Evolutionary conservation across 768 basidiomycete species (phyloP).

Genomic region (Naganishia onofrii): DNA sequence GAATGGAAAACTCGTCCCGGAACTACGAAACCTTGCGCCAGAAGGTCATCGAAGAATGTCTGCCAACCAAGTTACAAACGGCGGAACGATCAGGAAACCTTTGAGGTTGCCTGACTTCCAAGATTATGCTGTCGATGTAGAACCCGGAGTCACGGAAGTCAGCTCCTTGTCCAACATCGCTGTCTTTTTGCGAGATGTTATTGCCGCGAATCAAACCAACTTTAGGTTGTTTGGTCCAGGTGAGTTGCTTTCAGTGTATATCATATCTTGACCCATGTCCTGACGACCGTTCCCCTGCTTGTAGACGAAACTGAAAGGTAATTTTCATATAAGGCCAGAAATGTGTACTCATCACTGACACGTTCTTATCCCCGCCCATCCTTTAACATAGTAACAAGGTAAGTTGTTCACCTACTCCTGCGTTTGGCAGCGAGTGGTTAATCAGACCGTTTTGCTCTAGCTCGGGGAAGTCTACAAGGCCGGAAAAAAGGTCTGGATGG

Average conservation of each 20-base stretch:
- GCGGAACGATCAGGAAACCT: constrained; percentile 36
- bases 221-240: constrained; percentile 45
- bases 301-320: constrained; percentile 25
- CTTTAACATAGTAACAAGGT: constrained; percentile 2
- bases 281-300: neutral
- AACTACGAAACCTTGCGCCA: constrained; percentile 65
- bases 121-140: constrained; percentile 40
- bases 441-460: neutral
- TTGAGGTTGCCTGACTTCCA: constrained; percentile 39
- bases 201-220: constrained; percentile 36
- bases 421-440: neutral
- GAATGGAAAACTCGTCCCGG: constrained; percentile 59
- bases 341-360: neutral
- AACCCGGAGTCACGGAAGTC: constrained; percentile 37
- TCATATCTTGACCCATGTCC: neutral
- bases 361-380: neutral
- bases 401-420: neutral
- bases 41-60: constrained; percentile 46
- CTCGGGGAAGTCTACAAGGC: constrained; percentile 31
- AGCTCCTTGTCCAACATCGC: constrained; percentile 42
- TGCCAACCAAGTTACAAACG: constrained; percentile 45
- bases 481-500: constrained; percentile 32
- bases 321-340: neutral
- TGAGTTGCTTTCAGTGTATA: constrained; percentile 6
- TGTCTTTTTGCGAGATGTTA: constrained; percentile 40